phyloP scores from a whole-genome alignment of 345 rosid genomes.

The Diplotaxis tenuifolia region DNA sequence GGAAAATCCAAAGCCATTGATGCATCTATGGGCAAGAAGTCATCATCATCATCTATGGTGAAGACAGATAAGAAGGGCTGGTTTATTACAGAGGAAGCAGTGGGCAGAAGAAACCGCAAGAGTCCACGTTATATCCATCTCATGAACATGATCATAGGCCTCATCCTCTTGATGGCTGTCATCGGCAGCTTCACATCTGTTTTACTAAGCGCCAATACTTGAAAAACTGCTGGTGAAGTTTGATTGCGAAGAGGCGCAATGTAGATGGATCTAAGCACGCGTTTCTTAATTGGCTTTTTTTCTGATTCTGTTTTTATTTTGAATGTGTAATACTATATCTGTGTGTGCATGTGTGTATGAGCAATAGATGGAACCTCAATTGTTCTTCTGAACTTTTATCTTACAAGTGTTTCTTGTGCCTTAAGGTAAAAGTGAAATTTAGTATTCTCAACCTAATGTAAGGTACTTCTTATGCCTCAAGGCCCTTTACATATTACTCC shows the following conservation, averaged over 20 bases:
- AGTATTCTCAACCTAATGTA: too few species aligned
- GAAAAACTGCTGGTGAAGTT: background rate
- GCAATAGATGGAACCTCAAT: too few species aligned
- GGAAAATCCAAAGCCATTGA: background rate
- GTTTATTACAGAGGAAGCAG: conserved; percentile 3
- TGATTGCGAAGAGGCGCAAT: background rate
- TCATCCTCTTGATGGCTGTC: conserved; percentile 12
- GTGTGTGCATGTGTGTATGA: background rate
- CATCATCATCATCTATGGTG: background rate
- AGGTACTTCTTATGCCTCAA: too few species aligned
- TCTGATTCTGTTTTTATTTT: background rate
- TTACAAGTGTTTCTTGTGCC: too few species aligned
- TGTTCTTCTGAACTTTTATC: too few species aligned
- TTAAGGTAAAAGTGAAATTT: too few species aligned
- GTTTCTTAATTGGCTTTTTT: background rate
- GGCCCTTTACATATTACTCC: too few species aligned
- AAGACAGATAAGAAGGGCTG: conserved; percentile 20
- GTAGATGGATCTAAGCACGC: background rate
- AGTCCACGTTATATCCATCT: background rate
- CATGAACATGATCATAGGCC: conserved; percentile 6
- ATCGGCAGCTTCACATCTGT: background rate
- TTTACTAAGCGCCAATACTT: background rate
- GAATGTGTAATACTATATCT: background rate
- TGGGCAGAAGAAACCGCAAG: background rate
- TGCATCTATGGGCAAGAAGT: background rate